Conservation (phyloP, 177 flowering plant genomes). For the Vitis hybrid region DNA sequence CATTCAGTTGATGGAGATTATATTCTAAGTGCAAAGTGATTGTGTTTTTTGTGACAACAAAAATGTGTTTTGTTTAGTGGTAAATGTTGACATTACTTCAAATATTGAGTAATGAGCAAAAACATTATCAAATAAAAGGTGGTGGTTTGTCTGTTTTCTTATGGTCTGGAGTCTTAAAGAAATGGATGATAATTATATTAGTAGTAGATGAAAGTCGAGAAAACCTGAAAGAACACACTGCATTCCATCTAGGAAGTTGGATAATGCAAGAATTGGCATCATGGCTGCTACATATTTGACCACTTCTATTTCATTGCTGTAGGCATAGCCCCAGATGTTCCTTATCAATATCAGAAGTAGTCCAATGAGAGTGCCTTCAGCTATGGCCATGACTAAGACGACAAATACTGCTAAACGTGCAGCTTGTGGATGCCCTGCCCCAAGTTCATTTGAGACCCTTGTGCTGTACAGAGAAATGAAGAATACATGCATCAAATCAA, state of each 20-base stretch:
- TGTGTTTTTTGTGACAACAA: too few relatives aligned
- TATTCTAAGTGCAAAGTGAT: too few relatives aligned
- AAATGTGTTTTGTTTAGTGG: too few relatives aligned
- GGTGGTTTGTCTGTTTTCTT: too few relatives aligned
- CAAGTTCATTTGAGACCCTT: constrained; percentile 62
- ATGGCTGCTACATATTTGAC: constrained; percentile 46
- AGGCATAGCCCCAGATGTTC: constrained; percentile 55
- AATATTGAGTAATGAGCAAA: too few relatives aligned
- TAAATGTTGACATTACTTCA: too few relatives aligned
- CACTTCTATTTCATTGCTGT: constrained; percentile 51
- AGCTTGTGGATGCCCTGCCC: constrained; percentile 48
- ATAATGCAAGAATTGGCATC: constrained; percentile 49
- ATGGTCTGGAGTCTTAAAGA: too few relatives aligned
- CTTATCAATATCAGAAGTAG: constrained; percentile 38
- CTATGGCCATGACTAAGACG: constrained; percentile 32
- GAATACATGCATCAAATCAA: background rate
- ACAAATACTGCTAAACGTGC: constrained; percentile 49
- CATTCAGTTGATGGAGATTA: too few relatives aligned
- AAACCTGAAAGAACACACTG: constrained; percentile 68
- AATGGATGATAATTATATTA: background rate
- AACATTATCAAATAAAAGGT: too few relatives aligned
- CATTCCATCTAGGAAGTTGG: constrained; percentile 54
- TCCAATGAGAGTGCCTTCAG: constrained; percentile 43
- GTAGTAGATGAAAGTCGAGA: background rate
- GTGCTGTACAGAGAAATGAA: constrained; percentile 30